Base-by-base conservation (phyloP, 129 eudicot genomes). In the Saussurea involucrata region DNA sequence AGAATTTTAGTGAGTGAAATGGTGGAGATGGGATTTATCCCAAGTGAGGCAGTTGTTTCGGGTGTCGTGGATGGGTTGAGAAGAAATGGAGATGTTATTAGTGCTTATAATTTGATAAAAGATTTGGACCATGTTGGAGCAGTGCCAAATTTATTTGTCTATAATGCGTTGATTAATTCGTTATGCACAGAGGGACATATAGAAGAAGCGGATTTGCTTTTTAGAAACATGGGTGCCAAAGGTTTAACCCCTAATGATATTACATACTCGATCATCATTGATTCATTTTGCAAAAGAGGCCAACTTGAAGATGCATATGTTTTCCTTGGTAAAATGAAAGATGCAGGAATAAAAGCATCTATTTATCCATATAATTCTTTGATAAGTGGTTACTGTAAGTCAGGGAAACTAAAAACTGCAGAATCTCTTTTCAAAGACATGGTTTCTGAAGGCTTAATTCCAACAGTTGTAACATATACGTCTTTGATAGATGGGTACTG, bases 401-500 rank as follows among this genome's bases (percentile, higher is more conserved):
- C 82, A 36, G 90, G 94, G 12, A 88, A 92, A 24, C 67, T 88
- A 71, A 71, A 66, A 49, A 72, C 66, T 13, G 96, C 99, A 24
- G 83, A 85, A 74, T 79, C 49, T 15, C 69, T 91, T 28, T 76
- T 86, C 68, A 49, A 70, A 29, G 89, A 92, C 25, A 86, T 92
- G 93, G 63, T 81, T 76, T 63, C 27, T 31, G 79, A 71, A 66
- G 90, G 88, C 57, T 40, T 92, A 79, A 75, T 49, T 65, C 99
- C 94, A 12, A 89, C 87, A 34, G 97, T 89, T 78, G 95, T 92
- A 18, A 95, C 97, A 22, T 95, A 91, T 72, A 91, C 96, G 5
- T 83, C 88, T 31, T 80, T 95, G 68, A 88, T 95, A 63, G 89
- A 87, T 60, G 99, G 97, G 63, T 89, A 88, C 78, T 89, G 94